Evolutionary conservation across 176 grass and related monocot species (phyloP).

Genomic region (Luzula sylvatica): DNA sequence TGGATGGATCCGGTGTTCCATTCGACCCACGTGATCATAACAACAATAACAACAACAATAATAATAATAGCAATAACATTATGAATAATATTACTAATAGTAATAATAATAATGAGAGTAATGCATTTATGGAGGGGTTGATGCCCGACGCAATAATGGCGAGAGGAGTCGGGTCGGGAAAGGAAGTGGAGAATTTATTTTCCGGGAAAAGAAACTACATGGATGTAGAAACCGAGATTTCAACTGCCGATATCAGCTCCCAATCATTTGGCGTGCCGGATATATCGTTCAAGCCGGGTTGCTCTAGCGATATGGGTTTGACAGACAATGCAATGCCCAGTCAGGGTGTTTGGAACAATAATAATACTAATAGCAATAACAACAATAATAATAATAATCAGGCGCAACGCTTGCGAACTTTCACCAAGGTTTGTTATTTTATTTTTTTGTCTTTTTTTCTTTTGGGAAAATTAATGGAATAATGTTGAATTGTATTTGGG

Average conservation of each 20-base stretch:
- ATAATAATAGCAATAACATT: slow-evolving; percentile 4
- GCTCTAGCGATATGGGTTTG: slow-evolving; percentile 71
- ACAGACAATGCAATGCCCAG: slow-evolving; percentile 56
- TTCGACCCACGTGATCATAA: slow-evolving; percentile 64
- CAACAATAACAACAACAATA: slow-evolving; percentile 12
- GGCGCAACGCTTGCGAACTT: slow-evolving; percentile 81
- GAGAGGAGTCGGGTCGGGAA: slow-evolving; percentile 64
- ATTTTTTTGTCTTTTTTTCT: slow-evolving; percentile 5
- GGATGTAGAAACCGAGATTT: slow-evolving; percentile 79
- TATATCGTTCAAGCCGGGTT: slow-evolving; percentile 78
- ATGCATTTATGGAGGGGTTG: slow-evolving; percentile 37
- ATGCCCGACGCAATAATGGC: slow-evolving; percentile 78
- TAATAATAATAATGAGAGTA: slow-evolving; percentile 8
- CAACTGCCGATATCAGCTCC: slow-evolving; percentile 89
- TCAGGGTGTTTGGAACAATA: slow-evolving; percentile 56
- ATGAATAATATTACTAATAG: slow-evolving; percentile 15
- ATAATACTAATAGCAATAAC: slow-evolving; percentile 1
- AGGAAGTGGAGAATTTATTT: slow-evolving; percentile 60
- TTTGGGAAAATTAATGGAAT: background rate
- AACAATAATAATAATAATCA: slow-evolving; percentile 32
- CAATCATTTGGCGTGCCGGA: slow-evolving; percentile 83
- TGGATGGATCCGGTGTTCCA: slow-evolving; percentile 54
- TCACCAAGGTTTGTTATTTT: slow-evolving; percentile 69
- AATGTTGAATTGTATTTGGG: slow-evolving; percentile 15
- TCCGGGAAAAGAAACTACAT: slow-evolving; percentile 57